These are phyloP conservation scores for Brassica hybrid DNA, from an alignment of 441 rosid genomes.

Conservation along the genomic window DNA sequence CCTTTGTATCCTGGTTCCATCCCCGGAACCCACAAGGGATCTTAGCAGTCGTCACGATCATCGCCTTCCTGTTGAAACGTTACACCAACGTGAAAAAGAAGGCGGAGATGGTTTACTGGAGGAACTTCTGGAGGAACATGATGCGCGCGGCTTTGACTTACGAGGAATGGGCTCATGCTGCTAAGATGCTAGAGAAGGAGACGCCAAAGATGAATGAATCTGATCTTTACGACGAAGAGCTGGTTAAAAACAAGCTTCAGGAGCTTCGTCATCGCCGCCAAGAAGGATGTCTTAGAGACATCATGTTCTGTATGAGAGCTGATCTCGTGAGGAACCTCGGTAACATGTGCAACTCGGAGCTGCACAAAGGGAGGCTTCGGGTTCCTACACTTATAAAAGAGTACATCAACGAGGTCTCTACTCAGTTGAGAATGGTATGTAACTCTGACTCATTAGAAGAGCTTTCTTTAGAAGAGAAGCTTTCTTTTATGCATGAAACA, in stretches of 20 bases:
- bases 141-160: conserved; percentile 90
- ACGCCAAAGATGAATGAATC: conserved; percentile 76
- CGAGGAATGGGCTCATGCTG: conserved; percentile 99
- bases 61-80: conserved; percentile 83
- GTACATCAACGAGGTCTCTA: conserved; percentile 86
- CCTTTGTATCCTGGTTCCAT: conserved; percentile 86
- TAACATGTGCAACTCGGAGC: conserved; percentile 95
- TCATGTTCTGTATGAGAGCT: conserved; percentile 95
- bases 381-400: conserved; percentile 91
- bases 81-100: conserved; percentile 74
- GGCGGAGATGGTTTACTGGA: conserved; percentile 90
- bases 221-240: conserved; percentile 81
- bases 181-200: conserved; percentile 93
- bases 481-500: conserved; percentile 91
- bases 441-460: conserved; percentile 74
- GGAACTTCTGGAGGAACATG: conserved; percentile 99
- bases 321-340: conserved; percentile 95
- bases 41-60: conserved; percentile 80
- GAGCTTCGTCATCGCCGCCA: conserved; percentile 87
- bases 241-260: conserved; percentile 84
- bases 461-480: conserved; percentile 92
- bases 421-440: conserved; percentile 88
- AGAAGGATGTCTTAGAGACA: conserved; percentile 85
- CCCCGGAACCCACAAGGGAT: conserved; percentile 97
- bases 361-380: conserved; percentile 97